Evolutionary conservation across 1,139 yeast species (phyloP).

Genomic region (Spathaspora sp.): DNA sequence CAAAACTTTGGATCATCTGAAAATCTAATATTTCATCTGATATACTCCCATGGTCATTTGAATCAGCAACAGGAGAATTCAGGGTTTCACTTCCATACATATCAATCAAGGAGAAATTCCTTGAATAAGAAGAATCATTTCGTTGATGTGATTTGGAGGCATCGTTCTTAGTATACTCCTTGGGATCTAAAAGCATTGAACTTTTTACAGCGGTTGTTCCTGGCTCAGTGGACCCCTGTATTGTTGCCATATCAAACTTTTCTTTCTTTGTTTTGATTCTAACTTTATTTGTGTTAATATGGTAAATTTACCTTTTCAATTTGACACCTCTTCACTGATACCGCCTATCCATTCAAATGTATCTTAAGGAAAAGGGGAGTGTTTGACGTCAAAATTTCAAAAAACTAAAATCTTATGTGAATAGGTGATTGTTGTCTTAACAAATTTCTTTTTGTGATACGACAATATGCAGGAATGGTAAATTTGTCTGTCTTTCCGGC

Average conservation of each 20-base stretch:
- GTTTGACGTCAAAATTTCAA: neutral
- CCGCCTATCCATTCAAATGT: neutral
- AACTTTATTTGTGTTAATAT: neutral
- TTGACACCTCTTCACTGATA: neutral
- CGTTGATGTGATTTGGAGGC: slow-evolving; percentile 17
- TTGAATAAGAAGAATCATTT: slow-evolving; percentile 29
- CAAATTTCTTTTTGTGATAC: neutral
- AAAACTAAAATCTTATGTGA: neutral
- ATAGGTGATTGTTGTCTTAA: neutral
- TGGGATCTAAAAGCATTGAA: slow-evolving; percentile 4
- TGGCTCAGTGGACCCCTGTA: neutral
- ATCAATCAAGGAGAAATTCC: slow-evolving; percentile 32
- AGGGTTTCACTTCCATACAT: slow-evolving; percentile 19
- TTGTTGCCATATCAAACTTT: neutral
- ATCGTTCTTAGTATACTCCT: neutral
- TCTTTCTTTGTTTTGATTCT: neutral
- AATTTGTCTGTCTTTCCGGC: too few relatives aligned
- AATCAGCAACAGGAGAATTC: neutral
- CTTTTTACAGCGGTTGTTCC: neutral
- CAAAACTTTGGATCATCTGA: slow-evolving; percentile 6
- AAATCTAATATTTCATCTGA: slow-evolving; percentile 3
- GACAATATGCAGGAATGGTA: neutral
- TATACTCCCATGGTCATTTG: neutral
- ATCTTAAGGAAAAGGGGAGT: neutral
- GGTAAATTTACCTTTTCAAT: neutral